phyloP scores from a whole-genome alignment of 495 filamentous ascomycete genomes.

The Amorphotheca resinae region DNA sequence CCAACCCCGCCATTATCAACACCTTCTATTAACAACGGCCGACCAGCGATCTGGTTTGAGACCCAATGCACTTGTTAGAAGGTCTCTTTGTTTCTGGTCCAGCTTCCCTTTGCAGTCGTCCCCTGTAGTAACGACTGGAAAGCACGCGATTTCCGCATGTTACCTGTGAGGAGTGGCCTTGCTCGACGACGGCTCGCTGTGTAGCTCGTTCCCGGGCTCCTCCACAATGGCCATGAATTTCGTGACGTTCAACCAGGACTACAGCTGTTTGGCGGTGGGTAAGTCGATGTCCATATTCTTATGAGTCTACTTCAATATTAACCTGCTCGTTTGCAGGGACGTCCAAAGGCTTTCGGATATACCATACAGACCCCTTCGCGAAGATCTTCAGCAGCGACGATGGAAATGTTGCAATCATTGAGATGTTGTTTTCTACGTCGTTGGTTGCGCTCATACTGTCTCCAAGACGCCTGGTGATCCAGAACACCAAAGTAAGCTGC shows the following conservation, averaged over 20 bases:
- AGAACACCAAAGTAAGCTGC: slow-evolving; percentile 80
- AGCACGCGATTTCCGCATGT: background rate
- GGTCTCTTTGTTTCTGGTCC: background rate
- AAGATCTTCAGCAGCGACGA: slow-evolving; percentile 89
- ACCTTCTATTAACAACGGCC: background rate
- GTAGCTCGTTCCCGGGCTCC: background rate
- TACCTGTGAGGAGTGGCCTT: background rate
- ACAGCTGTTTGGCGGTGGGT: slow-evolving; percentile 92
- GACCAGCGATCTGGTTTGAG: background rate
- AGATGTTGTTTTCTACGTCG: slow-evolving; percentile 99
- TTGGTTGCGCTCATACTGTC: slow-evolving; percentile 85
- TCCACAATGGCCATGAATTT: slow-evolving; percentile 67
- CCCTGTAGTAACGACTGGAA: background rate
- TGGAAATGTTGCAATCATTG: slow-evolving; percentile 84
- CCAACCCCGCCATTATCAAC: slow-evolving; percentile 1
- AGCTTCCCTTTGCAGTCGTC: slow-evolving; percentile 2
- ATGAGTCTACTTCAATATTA: background rate
- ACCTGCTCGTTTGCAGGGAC: slow-evolving; percentile 43
- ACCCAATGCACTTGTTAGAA: background rate
- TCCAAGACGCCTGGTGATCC: slow-evolving; percentile 80
- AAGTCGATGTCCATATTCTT: slow-evolving; percentile 20
- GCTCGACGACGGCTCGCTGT: background rate
- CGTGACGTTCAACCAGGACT: slow-evolving; percentile 98
- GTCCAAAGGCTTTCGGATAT: slow-evolving; percentile 84
- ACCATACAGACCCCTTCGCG: slow-evolving; percentile 87